phyloP scores from a whole-genome alignment of 306 rosid genomes.

The Gynostemma pentaphyllum region DNA sequence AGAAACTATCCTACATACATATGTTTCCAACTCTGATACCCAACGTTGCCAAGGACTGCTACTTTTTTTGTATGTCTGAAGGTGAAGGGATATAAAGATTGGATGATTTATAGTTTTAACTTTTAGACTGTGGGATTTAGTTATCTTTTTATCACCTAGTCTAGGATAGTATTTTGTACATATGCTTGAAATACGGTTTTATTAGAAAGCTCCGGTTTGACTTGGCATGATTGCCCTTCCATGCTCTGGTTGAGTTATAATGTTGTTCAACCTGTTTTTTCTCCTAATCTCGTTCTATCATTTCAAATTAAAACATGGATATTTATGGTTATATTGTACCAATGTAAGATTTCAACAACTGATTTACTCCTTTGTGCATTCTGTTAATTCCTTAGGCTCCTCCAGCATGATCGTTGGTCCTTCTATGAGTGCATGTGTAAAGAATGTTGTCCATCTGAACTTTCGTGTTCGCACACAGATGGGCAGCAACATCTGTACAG shows the following conservation, averaged over 20 bases:
- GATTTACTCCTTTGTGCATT: conserved; percentile 3
- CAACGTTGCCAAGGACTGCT: not conserved
- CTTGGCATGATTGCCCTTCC: no score
- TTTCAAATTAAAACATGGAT: not conserved
- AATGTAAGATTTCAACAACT: not conserved
- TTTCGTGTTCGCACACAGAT: conserved; percentile 32
- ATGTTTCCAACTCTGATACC: not conserved
- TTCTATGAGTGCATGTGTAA: conserved; percentile 30
- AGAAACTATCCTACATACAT: no score
- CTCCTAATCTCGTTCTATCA: not conserved
- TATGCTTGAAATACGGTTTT: no score
- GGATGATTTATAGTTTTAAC: not conserved
- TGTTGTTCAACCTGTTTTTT: not conserved
- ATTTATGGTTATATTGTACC: not conserved
- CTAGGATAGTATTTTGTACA: not conserved
- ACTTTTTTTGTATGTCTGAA: not conserved
- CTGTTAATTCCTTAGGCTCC: conserved; percentile 43
- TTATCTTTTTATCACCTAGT: not conserved
- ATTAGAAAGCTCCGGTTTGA: no score
- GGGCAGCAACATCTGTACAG: conserved; percentile 49
- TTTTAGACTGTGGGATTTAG: not conserved
- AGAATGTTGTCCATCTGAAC: conserved; percentile 34
- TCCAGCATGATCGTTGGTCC: conserved; percentile 39
- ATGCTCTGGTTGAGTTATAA: not conserved
- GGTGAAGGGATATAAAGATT: not conserved